These are phyloP conservation scores for Xylariaceae sp. DNA, from an alignment of 2,329 filamentous ascomycete genomes.

Conservation along the genomic window DNA sequence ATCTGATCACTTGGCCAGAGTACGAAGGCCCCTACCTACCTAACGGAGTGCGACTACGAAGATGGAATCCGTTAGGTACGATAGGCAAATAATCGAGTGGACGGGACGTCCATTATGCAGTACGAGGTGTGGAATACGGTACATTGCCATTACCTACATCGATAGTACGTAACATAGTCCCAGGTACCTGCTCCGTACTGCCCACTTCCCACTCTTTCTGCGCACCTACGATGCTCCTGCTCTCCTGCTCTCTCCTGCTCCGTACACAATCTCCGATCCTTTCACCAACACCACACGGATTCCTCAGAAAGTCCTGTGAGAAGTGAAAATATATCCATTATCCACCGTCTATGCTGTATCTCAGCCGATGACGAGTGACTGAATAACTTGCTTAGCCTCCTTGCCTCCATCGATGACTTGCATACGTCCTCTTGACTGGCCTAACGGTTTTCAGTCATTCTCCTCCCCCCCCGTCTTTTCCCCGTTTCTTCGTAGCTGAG, in stretches of 20 bases:
- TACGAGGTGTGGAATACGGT: too few relatives aligned
- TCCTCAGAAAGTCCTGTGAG: neutral
- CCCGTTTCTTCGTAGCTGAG: neutral
- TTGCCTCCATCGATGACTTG: neutral
- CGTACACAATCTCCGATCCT: neutral
- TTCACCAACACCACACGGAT: neutral
- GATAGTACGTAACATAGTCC: neutral
- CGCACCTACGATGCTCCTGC: too few relatives aligned
- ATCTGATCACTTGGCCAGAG: neutral
- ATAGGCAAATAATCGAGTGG: neutral
- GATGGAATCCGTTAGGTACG: neutral
- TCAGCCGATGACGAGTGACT: constrained; percentile 22
- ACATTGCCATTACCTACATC: neutral
- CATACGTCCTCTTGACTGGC: constrained; percentile 4
- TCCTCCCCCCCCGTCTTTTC: neutral
- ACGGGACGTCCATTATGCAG: neutral
- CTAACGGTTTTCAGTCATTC: neutral
- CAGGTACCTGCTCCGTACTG: neutral
- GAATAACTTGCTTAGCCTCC: constrained; percentile 20
- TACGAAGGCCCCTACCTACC: too few relatives aligned
- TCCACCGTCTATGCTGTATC: constrained; percentile 1
- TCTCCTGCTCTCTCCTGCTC: neutral
- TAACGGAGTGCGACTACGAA: too few relatives aligned
- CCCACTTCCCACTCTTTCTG: too few relatives aligned
- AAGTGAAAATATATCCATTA: constrained; percentile 10